Evolutionary conservation across 805 yeast species (phyloP).

Genomic region (Nakazawaea pomicola): DNA sequence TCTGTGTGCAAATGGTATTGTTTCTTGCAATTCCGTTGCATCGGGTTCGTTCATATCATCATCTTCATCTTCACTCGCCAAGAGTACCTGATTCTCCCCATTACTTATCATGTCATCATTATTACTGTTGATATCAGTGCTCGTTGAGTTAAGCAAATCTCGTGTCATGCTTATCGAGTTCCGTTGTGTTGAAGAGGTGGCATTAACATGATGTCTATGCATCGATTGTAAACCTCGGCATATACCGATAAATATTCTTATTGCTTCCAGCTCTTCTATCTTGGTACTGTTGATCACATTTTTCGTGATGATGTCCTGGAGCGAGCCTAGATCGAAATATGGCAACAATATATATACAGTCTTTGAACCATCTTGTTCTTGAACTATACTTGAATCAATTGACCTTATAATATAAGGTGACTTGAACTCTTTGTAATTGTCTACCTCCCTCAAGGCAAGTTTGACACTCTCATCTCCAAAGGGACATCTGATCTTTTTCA

Average conservation of each 20-base stretch:
- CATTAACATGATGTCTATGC: slow-evolving; percentile 54
- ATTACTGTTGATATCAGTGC: slow-evolving; percentile 2
- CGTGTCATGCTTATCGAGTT: slow-evolving; percentile 11
- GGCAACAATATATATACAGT: slow-evolving; percentile 79
- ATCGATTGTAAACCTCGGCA: slow-evolving; percentile 71
- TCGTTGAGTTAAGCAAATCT: slow-evolving; percentile 11
- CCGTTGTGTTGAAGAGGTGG: slow-evolving; percentile 16
- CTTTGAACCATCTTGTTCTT: slow-evolving; percentile 75
- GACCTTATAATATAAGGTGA: slow-evolving; percentile 64
- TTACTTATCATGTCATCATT: slow-evolving; percentile 10
- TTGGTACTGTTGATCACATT: slow-evolving; percentile 49
- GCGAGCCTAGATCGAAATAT: slow-evolving; percentile 62
- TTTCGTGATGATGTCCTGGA: slow-evolving; percentile 74
- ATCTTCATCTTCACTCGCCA: slow-evolving; percentile 22
- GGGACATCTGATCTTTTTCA: slow-evolving; percentile 85
- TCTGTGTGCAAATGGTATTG: slow-evolving; percentile 73
- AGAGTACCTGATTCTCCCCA: slow-evolving; percentile 14
- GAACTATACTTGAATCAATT: slow-evolving; percentile 66
- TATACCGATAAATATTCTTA: slow-evolving; percentile 59
- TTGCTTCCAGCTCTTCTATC: slow-evolving; percentile 59
- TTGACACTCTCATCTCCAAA: slow-evolving; percentile 75
- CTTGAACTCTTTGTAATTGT: slow-evolving; percentile 65
- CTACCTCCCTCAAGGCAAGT: slow-evolving; percentile 72
- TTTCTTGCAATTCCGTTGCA: slow-evolving; percentile 48
- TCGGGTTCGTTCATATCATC: slow-evolving; percentile 19